phyloP scores from a whole-genome alignment of 495 filamentous ascomycete species.

The Margaritispora aquatica region DNA sequence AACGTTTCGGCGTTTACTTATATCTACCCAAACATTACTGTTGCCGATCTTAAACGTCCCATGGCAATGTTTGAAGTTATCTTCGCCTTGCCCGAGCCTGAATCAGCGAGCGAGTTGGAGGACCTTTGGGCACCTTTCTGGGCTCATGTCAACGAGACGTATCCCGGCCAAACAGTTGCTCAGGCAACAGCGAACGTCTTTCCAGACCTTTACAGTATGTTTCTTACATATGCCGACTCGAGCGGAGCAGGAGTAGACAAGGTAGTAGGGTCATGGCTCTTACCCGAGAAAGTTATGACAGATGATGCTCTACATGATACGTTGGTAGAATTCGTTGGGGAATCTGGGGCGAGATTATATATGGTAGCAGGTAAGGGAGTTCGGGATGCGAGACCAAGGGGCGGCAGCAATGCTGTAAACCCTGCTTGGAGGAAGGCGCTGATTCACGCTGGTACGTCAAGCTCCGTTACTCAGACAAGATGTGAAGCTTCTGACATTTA shows the following conservation, averaged over 20 bases:
- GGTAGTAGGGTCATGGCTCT: conserved; percentile 2
- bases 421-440: conserved; percentile 40
- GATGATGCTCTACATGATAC: conserved; percentile 17
- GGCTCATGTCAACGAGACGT: conserved; percentile 5
- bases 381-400: conserved; percentile 9
- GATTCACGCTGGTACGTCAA: conserved; percentile 28
- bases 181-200: not conserved
- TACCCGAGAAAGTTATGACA: not conserved
- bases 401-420: conserved; percentile 24
- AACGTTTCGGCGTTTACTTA: conserved; percentile 2
- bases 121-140: conserved; percentile 1
- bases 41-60: not conserved
- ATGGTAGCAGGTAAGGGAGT: conserved; percentile 8
- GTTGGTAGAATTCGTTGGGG: not conserved
- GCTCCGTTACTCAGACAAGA: not conserved
- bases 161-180: not conserved
- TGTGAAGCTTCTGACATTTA: not conserved
- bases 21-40: conserved; percentile 1
- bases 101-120: not conserved
- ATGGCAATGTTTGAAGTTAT: not conserved
- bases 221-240: not conserved
- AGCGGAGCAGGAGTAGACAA: conserved; percentile 1
- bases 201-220: conserved; percentile 1
- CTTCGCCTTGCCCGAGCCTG: not conserved
- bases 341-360: not conserved